Conservation (phyloP, 768 basidiomycete genomes). For the Rhodotorula sphaerocarpa region DNA sequence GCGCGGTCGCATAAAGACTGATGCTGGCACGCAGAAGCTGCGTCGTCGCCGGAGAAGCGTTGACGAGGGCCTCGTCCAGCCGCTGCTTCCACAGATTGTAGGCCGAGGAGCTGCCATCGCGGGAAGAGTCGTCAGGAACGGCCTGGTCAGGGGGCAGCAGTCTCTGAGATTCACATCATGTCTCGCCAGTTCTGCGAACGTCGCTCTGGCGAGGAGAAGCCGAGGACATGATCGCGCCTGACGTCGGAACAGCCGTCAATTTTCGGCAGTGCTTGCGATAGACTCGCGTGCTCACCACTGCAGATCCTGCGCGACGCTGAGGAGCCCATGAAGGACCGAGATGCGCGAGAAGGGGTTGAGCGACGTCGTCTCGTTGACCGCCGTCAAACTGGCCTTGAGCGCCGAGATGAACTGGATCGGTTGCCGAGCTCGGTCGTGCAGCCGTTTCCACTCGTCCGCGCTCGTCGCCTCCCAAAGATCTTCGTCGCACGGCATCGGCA, state of each 20-base stretch:
- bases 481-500: slow-evolving; percentile 36
- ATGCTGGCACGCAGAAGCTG: slow-evolving; percentile 37
- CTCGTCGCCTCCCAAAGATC: slow-evolving; percentile 36
- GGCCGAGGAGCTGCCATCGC: slow-evolving; percentile 20
- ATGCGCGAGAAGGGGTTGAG: slow-evolving; percentile 37
- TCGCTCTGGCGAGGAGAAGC: slow-evolving; percentile 35
- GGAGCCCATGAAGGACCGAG: slow-evolving; percentile 34
- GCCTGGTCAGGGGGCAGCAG: no score
- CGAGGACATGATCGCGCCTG: slow-evolving; percentile 36
- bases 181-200: slow-evolving; percentile 36
- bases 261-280: no score
- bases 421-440: slow-evolving; percentile 20
- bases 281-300: no score
- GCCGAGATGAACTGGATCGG: slow-evolving; percentile 38
- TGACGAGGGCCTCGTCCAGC: slow-evolving; percentile 33
- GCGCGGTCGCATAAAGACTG: slow-evolving; percentile 36
- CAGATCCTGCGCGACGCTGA: slow-evolving; percentile 37
- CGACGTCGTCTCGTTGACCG: slow-evolving; percentile 25
- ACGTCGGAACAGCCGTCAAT: not conserved
- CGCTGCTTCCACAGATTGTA: slow-evolving; percentile 39
- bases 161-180: slow-evolving; percentile 34
- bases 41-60: slow-evolving; percentile 26
- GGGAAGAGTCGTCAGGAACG: no score
- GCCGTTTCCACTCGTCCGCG: slow-evolving; percentile 30
- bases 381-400: slow-evolving; percentile 36